These are phyloP conservation scores for Polymyxa betae DNA, from an alignment of 208 protist species.

Conservation along the genomic window DNA sequence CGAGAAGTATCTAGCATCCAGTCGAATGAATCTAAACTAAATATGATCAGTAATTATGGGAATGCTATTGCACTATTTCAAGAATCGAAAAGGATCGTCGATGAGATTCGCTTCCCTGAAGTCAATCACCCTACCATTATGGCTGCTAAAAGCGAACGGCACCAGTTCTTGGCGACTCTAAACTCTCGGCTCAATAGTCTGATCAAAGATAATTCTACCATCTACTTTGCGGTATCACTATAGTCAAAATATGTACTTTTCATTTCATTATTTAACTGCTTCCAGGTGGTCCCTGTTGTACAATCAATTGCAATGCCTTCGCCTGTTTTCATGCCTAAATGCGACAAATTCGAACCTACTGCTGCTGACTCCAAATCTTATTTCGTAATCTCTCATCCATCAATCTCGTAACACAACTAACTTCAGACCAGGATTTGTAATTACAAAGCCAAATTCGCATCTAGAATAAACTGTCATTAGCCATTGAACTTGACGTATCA, in stretches of 20 bases:
- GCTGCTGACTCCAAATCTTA: constrained; percentile 9
- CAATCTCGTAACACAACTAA: no score
- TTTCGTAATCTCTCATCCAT: no score
- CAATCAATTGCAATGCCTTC: neutral
- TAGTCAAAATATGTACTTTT: neutral
- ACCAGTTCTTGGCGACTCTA: neutral
- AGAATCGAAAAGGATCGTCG: neutral
- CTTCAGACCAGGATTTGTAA: no score
- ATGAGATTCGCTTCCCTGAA: constrained; percentile 35
- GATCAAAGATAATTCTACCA: constrained; percentile 20
- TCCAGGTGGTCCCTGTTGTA: constrained; percentile 29
- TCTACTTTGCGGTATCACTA: constrained; percentile 30
- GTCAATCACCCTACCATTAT: neutral
- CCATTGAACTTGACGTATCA: no score
- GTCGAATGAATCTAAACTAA: neutral
- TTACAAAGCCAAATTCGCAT: no score
- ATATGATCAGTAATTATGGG: neutral
- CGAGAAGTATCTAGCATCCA: neutral
- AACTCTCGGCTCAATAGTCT: neutral
- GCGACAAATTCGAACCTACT: neutral
- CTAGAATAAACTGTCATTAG: no score
- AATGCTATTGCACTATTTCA: neutral
- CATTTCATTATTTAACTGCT: neutral
- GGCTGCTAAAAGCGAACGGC: neutral
- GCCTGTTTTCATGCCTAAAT: constrained; percentile 1